These are phyloP conservation scores for Protostelium mycophagum DNA, from an alignment of 78 protist species.

Conservation along the genomic window DNA sequence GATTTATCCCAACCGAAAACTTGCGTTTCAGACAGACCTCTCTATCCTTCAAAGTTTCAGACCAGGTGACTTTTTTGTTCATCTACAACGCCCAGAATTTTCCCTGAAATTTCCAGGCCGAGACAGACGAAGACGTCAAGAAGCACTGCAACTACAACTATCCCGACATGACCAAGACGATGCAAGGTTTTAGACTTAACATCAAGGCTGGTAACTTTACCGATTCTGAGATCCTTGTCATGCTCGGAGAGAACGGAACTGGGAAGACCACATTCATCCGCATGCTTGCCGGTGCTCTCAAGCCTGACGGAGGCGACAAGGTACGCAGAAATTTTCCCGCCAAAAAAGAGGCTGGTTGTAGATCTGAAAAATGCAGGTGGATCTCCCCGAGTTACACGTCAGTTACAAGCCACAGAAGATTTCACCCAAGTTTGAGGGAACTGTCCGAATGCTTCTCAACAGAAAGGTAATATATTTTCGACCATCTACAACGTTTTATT, in stretches of 20 bases:
- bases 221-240: slow-evolving; percentile 97
- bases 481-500: not conserved
- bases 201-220: slow-evolving; percentile 92
- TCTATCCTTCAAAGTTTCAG: slow-evolving; percentile 76
- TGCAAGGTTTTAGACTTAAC: slow-evolving; percentile 76
- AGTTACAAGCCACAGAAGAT: slow-evolving; percentile 99
- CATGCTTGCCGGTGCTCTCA: slow-evolving; percentile 92
- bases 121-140: slow-evolving; percentile 62
- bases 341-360: slow-evolving; percentile 8
- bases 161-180: slow-evolving; percentile 94
- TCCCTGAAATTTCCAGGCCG: no score
- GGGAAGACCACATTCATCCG: slow-evolving; percentile 99
- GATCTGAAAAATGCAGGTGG: not conserved
- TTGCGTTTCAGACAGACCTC: slow-evolving; percentile 97
- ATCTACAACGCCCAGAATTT: no score
- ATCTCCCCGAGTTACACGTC: slow-evolving; percentile 87
- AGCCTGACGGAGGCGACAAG: slow-evolving; percentile 78
- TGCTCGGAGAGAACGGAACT: slow-evolving; percentile 99
- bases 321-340: slow-evolving; percentile 5
- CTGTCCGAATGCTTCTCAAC: slow-evolving; percentile 38
- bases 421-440: slow-evolving; percentile 89
- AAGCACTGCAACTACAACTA: slow-evolving; percentile 72
- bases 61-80: no score
- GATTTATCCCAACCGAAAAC: slow-evolving; percentile 99
- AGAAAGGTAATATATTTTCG: not conserved